Evolutionary conservation across 306 rosid genomes (phyloP), one percentile per base, ranked within the genome.

Genomic region (Vigna reflexopilosa): DNA sequence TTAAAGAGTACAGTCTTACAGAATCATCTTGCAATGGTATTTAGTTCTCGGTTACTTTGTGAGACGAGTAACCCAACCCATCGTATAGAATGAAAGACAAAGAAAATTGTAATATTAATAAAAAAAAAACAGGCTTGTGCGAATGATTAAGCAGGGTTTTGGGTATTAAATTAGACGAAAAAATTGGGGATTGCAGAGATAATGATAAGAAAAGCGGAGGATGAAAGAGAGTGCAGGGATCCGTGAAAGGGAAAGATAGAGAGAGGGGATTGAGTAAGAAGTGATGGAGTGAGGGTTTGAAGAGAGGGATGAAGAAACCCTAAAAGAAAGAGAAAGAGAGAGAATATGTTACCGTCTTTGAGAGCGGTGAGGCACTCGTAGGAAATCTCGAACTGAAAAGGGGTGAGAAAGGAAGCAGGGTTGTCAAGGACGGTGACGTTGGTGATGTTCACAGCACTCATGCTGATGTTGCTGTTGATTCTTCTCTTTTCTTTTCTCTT

Each of bases 401-500:
- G 93, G 62, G 82, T 81, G n/a, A 91, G 85, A 78, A 92, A 94
- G 5, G 91, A 89, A 14, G 91, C 87, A 4, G 92, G 97, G 49
- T 92, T 90, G 67, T 91, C 97, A 24, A 94, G 89, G 80, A 94
- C 92, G 38, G 93, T 86, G 32, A 92, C 91, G 92, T 92, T 94
- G 16, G 97, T 94, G 69, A 94, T 88, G 85, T 94, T 94, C 42
- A 94, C 97, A 5, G 90, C 97, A 48, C 93, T 94, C 98, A 94
- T 58, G 3, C 42, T 36, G 42, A 36, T 36, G 38, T 4, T 34
- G 38, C 38, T 34, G 38, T 4, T 34, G 38, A 34, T 34, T 34
- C 38, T 34, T 34, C 38, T 34, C 38, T 34, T 26, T 26, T 26
- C 28, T 26, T 26, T 26, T 26, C 28, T 34, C 38, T 30, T 30